Percentiles rank a stretch among this genome's conserved stretches.
Evolutionary conservation across 2,329 filamentous ascomycete genomes (phyloP).

Genomic region (Blumeriella jaapii): DNA sequence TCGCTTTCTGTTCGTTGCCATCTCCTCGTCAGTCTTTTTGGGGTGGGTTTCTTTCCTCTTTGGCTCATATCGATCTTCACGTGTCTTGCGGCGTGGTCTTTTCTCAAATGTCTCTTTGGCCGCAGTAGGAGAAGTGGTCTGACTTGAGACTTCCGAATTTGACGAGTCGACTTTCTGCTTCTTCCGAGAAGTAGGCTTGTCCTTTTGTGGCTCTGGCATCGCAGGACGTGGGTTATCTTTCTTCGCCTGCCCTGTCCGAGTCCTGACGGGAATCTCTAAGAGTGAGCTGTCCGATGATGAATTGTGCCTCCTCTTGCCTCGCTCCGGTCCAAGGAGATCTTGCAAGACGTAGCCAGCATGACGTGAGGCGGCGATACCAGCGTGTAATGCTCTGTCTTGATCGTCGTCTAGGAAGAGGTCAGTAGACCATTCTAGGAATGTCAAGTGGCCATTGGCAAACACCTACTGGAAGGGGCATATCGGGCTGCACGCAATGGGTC

Average conservation of each 20-base stretch:
- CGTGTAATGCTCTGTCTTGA: not conserved
- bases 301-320: constrained; percentile 2
- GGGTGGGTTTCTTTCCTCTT: constrained; percentile 25
- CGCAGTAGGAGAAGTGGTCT: not conserved
- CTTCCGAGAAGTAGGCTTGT: constrained; percentile 3
- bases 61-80: constrained; percentile 42
- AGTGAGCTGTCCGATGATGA: constrained; percentile 7
- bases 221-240: not conserved
- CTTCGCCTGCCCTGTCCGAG: not conserved
- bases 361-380: not conserved
- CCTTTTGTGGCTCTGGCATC: not conserved
- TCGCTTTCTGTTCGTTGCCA: constrained; percentile 13
- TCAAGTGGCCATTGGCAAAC: not conserved
- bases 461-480: constrained; percentile 1
- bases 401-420: constrained; percentile 3
- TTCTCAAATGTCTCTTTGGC: constrained; percentile 31
- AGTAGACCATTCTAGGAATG: constrained; percentile 1
- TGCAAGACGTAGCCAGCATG: not conserved
- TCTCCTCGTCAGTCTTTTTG: constrained; percentile 19
- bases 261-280: constrained; percentile 1
- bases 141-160: constrained; percentile 1
- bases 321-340: not conserved
- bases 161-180: constrained; percentile 7
- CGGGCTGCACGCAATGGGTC: not conserved
- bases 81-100: constrained; percentile 43